Evolutionary conservation across 169 alveolate genomes (phyloP).

Genomic region (Eimeria sp.): DNA sequence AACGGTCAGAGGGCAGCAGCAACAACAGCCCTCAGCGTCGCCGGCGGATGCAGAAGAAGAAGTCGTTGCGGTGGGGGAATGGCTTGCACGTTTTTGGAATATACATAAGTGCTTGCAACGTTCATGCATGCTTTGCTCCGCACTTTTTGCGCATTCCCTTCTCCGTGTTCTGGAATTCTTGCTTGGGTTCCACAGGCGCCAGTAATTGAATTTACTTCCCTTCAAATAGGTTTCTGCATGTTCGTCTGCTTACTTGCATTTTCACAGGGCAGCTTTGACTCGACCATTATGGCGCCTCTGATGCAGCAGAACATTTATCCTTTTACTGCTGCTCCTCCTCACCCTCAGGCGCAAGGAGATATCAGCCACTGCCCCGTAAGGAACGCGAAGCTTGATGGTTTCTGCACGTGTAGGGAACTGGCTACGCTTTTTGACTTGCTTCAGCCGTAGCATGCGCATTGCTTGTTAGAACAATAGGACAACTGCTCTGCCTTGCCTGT

Average conservation of each 20-base stretch:
- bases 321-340: slow-evolving; percentile 37
- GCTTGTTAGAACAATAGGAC: neutral
- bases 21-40: slow-evolving; percentile 8
- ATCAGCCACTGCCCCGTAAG: slow-evolving; percentile 35
- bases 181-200: neutral
- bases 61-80: slow-evolving; percentile 14
- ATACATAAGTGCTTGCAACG: neutral
- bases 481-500: neutral
- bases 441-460: neutral
- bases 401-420: too few relatives aligned
- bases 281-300: slow-evolving; percentile 73
- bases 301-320: slow-evolving; percentile 78
- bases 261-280: slow-evolving; percentile 73
- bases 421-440: neutral
- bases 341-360: slow-evolving; percentile 62
- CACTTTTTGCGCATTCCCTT: neutral
- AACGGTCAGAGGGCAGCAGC: slow-evolving; percentile 40
- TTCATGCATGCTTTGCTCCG: neutral
- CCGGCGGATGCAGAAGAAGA: slow-evolving; percentile 48
- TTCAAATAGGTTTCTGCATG: neutral
- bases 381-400: neutral
- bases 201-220: neutral
- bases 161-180: too few relatives aligned
- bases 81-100: neutral
- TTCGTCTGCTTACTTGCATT: neutral